phyloP scores from a whole-genome alignment of 2,329 filamentous ascomycete species.

The Paraphaeosphaeria minitans region DNA sequence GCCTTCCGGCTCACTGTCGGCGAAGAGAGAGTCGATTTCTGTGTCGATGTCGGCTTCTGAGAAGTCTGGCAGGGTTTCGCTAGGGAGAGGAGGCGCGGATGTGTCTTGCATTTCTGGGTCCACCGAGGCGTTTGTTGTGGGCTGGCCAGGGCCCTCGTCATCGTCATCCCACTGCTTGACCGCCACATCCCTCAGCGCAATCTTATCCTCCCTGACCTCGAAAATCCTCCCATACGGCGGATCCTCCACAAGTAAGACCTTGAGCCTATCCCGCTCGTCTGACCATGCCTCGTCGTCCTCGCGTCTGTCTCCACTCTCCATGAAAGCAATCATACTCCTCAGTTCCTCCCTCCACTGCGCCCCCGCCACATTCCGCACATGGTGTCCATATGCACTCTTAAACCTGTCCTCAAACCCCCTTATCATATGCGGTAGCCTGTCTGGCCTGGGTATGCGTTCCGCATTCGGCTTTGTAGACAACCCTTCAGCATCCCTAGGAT shows the following conservation, averaged over 20 bases:
- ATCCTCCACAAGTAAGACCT: background rate
- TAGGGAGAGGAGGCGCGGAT: background rate
- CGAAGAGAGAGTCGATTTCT: background rate
- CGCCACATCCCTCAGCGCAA: background rate
- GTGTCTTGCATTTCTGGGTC: background rate
- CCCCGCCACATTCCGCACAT: constrained; percentile 3
- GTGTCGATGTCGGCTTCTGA: background rate
- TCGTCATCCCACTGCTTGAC: background rate
- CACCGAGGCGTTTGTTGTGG: background rate
- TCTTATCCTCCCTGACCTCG: background rate
- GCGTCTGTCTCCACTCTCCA: background rate
- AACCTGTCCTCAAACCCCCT: background rate
- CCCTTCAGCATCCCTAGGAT: background rate
- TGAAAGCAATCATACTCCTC: constrained; percentile 1
- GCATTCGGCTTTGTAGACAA: background rate
- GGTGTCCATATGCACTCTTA: constrained; percentile 3
- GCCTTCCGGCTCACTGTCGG: background rate
- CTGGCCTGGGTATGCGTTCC: background rate
- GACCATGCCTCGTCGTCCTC: too few species aligned
- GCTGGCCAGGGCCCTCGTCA: background rate
- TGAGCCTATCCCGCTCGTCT: background rate
- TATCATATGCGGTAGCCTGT: background rate
- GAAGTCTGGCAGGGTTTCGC: background rate
- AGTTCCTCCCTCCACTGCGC: constrained; percentile 9
- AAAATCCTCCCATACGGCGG: background rate